Conservation (phyloP, 495 filamentous ascomycete species). For the Podospora anserina region DNA sequence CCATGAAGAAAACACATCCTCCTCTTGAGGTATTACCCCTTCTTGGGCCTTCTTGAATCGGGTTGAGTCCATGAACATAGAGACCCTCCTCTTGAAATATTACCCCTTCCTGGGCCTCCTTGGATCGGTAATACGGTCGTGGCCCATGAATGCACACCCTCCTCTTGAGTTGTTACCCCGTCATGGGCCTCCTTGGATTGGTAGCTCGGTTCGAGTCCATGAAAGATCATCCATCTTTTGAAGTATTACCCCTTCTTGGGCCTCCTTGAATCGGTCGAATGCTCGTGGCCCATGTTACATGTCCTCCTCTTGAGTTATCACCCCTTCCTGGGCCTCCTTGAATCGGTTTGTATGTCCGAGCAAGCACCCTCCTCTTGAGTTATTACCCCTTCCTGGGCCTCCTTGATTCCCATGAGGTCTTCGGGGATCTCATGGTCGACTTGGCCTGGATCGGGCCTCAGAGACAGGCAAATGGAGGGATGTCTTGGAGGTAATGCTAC, state of each 20-base stretch:
- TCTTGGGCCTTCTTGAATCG: neutral
- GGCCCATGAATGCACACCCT: neutral
- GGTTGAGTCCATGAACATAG: neutral
- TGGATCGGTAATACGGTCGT: neutral
- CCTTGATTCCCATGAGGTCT: neutral
- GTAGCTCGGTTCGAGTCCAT: neutral
- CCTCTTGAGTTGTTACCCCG: neutral
- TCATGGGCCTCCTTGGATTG: neutral
- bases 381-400: neutral
- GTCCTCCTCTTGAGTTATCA: neutral
- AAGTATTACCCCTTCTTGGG: neutral
- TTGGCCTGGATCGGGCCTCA: no score
- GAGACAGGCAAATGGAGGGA: no score
- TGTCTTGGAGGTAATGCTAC: no score
- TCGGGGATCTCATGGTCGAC: no score
- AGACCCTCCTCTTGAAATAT: neutral
- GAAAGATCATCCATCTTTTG: neutral
- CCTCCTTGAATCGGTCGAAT: neutral
- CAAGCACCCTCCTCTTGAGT: neutral
- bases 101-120: neutral
- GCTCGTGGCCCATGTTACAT: neutral
- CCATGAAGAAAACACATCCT: neutral
- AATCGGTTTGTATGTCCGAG: neutral
- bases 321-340: neutral
- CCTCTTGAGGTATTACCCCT: neutral